Base-by-base conservation (phyloP, 2,329 filamentous ascomycete species). In the Calonectria leucothoes region DNA sequence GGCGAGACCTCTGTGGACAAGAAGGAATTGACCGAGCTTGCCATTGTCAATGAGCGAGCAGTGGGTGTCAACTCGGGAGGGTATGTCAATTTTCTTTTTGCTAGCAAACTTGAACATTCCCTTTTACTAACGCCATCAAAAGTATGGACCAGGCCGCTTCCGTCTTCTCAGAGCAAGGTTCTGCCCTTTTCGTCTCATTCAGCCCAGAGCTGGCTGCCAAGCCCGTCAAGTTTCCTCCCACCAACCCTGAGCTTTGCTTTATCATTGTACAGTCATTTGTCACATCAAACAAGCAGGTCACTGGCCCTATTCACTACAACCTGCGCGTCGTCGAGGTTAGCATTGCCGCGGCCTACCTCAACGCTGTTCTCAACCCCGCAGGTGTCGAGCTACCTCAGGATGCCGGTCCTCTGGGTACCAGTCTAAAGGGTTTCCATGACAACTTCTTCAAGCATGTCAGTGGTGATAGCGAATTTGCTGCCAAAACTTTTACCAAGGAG, bases 131-230 rank as follows among this genome's bases (percentile, higher is more conserved):
- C 75, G 35, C 33, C 71, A 1, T 52, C 70, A 33, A 74, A 75
- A 95, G 96, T 70, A 98, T 99, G 97, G 97, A 99, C 82, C 97
- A 99, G 86, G 93, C 95, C 17, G 97, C 97, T 39, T 98, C 96
- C 0, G 96, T 99, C 76, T 97, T 99, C 85, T 96, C 95, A 0
- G 90, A 95, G 80, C 92, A 93, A 77, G 96, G 95, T 65, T 94
- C 94, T 48, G 95, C 97, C 12, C 91, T 98, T 52, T 96, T 97
- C 82, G 96, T 98, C 73, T 94, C 93, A 12, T 99, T 99, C 87
- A 92, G 92, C 76, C 97, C 97, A 4, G 89, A 87, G 23, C 93
- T 99, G 66, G 89, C 90, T 29, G 95, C 94, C 37, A 90, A 92
- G 69, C 93, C 96, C 57, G 92, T 98, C 74, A 90, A 93, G 49